These are phyloP conservation scores for Borovskyia barvae DNA, from an alignment of 208 protist genomes.

Conservation along the genomic window DNA sequence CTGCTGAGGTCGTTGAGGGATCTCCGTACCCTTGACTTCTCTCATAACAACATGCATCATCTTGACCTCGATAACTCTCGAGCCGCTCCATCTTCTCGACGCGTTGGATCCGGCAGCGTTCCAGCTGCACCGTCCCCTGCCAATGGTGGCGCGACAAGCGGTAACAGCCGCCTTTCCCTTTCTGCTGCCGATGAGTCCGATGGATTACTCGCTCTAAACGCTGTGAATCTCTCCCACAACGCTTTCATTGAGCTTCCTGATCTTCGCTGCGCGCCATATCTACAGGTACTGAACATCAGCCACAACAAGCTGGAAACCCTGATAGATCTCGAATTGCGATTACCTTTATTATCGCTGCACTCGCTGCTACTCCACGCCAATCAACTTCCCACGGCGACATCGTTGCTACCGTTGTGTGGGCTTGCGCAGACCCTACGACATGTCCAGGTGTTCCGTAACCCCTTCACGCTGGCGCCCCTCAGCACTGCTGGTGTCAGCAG, in stretches of 20 bases:
- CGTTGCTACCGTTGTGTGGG: slow-evolving; percentile 56
- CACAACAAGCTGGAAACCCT: slow-evolving; percentile 74
- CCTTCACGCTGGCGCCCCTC: slow-evolving; percentile 26
- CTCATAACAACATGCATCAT: slow-evolving; percentile 58
- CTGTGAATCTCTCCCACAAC: slow-evolving; percentile 78
- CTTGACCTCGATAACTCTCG: slow-evolving; percentile 43
- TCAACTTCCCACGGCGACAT: slow-evolving; percentile 22
- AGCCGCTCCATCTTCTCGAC: slow-evolving; percentile 13
- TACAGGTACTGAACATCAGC: slow-evolving; percentile 63
- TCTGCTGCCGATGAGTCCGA: slow-evolving; percentile 7
- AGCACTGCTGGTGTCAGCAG: background rate
- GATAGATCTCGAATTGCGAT: slow-evolving; percentile 44
- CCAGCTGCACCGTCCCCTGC: background rate
- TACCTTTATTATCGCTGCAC: slow-evolving; percentile 58
- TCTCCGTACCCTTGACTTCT: slow-evolving; percentile 59
- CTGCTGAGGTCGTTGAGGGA: slow-evolving; percentile 48
- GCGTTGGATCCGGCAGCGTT: background rate
- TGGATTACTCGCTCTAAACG: slow-evolving; percentile 22
- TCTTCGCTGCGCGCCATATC: slow-evolving; percentile 57
- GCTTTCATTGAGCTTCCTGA: slow-evolving; percentile 75
- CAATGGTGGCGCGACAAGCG: background rate
- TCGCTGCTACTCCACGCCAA: slow-evolving; percentile 59
- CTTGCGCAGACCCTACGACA: slow-evolving; percentile 59
- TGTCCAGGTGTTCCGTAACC: slow-evolving; percentile 57
- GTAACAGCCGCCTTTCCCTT: background rate